These are phyloP conservation scores for Lagenaria siceraria DNA, from an alignment of 306 rosid species.

Conservation along the genomic window DNA sequence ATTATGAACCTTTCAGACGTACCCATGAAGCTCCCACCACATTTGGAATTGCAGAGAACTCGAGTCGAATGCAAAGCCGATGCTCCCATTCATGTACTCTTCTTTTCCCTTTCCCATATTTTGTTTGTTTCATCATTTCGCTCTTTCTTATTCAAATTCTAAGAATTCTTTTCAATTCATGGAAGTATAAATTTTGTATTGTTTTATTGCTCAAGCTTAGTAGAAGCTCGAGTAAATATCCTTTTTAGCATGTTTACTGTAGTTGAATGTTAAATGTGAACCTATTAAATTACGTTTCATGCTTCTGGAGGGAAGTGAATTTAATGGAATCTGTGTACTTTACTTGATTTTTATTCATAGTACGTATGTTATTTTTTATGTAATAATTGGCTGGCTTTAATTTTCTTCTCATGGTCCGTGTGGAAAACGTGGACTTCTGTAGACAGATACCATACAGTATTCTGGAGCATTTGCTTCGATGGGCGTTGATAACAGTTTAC, in stretches of 20 bases:
- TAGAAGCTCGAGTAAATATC: background rate
- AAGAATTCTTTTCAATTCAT: background rate
- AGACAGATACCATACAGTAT: slow-evolving; percentile 80
- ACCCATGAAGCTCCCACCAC: slow-evolving; percentile 28
- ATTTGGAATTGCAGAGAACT: slow-evolving; percentile 29
- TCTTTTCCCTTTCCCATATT: background rate
- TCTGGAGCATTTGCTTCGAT: slow-evolving; percentile 65
- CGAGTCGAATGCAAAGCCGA: slow-evolving; percentile 40
- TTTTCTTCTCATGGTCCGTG: background rate
- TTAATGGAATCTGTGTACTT: background rate
- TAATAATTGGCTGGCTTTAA: background rate
- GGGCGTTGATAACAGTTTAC: slow-evolving; percentile 60
- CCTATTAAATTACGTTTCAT: background rate
- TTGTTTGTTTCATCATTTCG: background rate
- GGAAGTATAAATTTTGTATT: background rate
- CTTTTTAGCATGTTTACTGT: background rate
- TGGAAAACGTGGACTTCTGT: slow-evolving; percentile 17
- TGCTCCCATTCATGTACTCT: slow-evolving; percentile 31
- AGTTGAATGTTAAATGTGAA: background rate
- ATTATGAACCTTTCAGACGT: slow-evolving; percentile 32
- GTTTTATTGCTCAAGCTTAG: background rate
- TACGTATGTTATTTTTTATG: background rate
- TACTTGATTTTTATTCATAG: background rate
- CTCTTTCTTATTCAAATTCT: background rate
- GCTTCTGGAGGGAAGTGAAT: background rate